Base-by-base conservation (phyloP, 192 early-diverging fungal species). In the Podila clonocystis region DNA sequence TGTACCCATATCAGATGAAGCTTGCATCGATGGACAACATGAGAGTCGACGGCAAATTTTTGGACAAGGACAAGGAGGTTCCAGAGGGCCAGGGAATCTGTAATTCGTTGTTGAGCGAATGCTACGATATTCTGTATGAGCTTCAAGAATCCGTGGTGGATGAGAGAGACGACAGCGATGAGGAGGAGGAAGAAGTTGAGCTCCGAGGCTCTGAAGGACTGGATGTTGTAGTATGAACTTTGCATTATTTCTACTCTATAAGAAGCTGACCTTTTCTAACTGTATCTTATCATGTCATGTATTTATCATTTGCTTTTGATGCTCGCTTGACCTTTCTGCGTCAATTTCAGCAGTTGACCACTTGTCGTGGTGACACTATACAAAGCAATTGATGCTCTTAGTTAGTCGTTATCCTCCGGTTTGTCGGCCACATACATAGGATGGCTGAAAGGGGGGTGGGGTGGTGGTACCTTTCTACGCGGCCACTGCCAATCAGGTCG, bases 1-100 rank as follows among this genome's bases (percentile, higher is more conserved):
- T 97, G 59, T 92, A 95, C 80, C 93, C 93, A 20, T 97, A 96
- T 84, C 94, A 96, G 83, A 92, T 97, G 90, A 95, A 95, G 70
- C 84, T 97, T 49, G 87, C 91, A 0, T 89, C 87, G 34, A 92
- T 97, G 76, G 94, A 97, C 60, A 91, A 92, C 62, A 67, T 93
- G 85, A 89, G 94, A 58, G 88, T 89, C 9, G 93, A 96, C 70
- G 96, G 96, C 38, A 96, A 95, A 77, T 97, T 96, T 72, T 84
- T 93, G 50, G 93, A 93, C 63, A 91, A 92, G 69, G 92, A 97
- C 61, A 94, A 93, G 26, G 82, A 88, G 41, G 86, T 95, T 13
- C 96, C 96, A 22, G 89, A 92, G 82, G 95, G 96, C 34, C 96
- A 97, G 78, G 95, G 93, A 26, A 89, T 95, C 31, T 90, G 95